phyloP scores from a whole-genome alignment of 2,329 filamentous ascomycete species.

The Curvularia hawaiiensis region DNA sequence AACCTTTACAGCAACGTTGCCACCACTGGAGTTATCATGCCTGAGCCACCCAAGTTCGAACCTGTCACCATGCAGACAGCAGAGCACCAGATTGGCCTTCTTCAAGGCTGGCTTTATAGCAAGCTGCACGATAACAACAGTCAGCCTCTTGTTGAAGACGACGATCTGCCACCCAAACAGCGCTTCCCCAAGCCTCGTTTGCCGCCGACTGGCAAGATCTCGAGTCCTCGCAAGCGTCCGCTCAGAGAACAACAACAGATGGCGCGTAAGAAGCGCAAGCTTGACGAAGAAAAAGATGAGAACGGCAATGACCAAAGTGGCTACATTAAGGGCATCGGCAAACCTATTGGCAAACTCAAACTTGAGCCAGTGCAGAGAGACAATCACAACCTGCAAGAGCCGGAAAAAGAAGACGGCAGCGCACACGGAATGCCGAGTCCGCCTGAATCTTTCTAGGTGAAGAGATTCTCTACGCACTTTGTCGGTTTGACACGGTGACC shows the following conservation, averaged over 20 bases:
- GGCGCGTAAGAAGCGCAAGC: slow-evolving; percentile 86
- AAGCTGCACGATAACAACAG: slow-evolving; percentile 86
- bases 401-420: slow-evolving; percentile 70
- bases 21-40: slow-evolving; percentile 66
- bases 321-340: slow-evolving; percentile 49
- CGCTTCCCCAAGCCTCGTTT: slow-evolving; percentile 66
- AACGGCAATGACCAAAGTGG: slow-evolving; percentile 35
- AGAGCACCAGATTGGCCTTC: slow-evolving; percentile 79
- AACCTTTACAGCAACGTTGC: slow-evolving; percentile 59
- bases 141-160: slow-evolving; percentile 86
- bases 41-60: slow-evolving; percentile 71
- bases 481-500: not conserved
- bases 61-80: slow-evolving; percentile 81
- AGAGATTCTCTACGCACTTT: not conserved
- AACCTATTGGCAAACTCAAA: slow-evolving; percentile 61
- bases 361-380: slow-evolving; percentile 62
- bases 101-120: slow-evolving; percentile 88
- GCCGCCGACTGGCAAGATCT: slow-evolving; percentile 83
- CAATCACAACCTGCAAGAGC: slow-evolving; percentile 63
- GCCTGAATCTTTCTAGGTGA: slow-evolving; percentile 64
- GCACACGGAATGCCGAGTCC: slow-evolving; percentile 81
- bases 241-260: slow-evolving; percentile 81
- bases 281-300: slow-evolving; percentile 53
- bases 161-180: slow-evolving; percentile 93
- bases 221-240: slow-evolving; percentile 80